phyloP scores from a whole-genome alignment of 345 rosid genomes.

The Excoecaria cochinchinensis region DNA sequence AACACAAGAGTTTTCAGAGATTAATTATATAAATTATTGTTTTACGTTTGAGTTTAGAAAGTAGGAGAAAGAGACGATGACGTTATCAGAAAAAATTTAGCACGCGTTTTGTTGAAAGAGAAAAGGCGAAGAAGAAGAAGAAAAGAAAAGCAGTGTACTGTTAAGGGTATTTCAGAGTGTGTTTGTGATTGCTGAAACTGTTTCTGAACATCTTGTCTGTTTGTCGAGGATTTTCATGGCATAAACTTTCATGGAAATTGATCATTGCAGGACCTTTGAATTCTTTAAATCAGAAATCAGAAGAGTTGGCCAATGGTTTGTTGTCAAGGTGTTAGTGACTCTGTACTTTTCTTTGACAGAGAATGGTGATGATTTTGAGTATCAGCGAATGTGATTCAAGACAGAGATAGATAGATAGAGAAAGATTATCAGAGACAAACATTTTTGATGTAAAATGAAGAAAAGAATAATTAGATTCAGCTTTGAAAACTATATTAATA shows the following conservation, averaged over 20 bases:
- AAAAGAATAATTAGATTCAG: not conserved
- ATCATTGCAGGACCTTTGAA: too few relatives aligned
- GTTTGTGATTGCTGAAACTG: conserved; percentile 33
- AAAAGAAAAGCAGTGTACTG: conserved; percentile 22
- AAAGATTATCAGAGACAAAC: not conserved
- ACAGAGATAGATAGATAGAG: not conserved
- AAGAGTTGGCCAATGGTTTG: not conserved
- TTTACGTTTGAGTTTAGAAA: not conserved
- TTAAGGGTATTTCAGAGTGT: conserved; percentile 28
- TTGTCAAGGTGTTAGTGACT: conserved; percentile 20
- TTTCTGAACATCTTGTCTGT: conserved; percentile 43
- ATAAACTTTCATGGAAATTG: conserved; percentile 10
- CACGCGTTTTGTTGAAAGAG: conserved; percentile 40
- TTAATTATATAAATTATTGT: not conserved
- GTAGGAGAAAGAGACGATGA: conserved; percentile 27
- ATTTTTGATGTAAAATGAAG: not conserved
- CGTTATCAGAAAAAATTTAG: conserved; percentile 33
- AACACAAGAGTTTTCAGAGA: not conserved
- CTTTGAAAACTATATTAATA: too few relatives aligned
- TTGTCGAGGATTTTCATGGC: conserved; percentile 50
- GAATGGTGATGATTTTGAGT: not conserved
- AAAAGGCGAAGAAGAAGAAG: conserved; percentile 13
- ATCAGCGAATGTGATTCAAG: not conserved
- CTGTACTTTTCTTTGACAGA: conserved; percentile 1
- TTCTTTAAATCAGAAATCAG: too few relatives aligned